phyloP scores from a whole-genome alignment of 306 rosid genomes.

The Mimosa pudica region DNA sequence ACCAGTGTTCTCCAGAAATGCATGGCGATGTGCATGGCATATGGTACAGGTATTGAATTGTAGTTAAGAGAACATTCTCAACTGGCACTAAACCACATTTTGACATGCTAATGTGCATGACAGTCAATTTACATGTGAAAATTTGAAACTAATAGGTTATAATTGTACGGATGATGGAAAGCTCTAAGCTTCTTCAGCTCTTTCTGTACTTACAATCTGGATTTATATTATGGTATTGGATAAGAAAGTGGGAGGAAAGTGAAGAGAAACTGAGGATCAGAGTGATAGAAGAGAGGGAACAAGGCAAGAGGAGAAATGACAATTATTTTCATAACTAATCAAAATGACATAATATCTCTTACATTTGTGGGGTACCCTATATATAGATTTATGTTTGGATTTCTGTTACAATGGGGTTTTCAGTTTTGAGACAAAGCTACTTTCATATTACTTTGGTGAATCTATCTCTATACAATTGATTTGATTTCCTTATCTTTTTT shows the following conservation, averaged over 20 bases:
- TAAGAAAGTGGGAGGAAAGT: too few relatives aligned
- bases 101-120: neutral
- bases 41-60: conserved; percentile 71
- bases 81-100: conserved; percentile 5
- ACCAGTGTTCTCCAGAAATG: conserved; percentile 79
- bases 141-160: neutral
- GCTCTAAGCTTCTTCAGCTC: neutral
- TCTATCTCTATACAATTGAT: neutral
- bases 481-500: neutral
- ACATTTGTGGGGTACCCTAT: too few relatives aligned
- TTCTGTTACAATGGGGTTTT: neutral
- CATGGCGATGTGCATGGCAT: conserved; percentile 92
- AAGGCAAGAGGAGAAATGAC: too few relatives aligned
- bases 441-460: neutral
- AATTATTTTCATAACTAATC: too few relatives aligned
- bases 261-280: too few relatives aligned
- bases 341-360: too few relatives aligned
- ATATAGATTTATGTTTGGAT: neutral
- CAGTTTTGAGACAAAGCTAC: neutral
- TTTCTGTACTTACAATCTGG: conserved; percentile 15
- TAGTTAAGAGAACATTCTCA: neutral
- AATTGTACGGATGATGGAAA: neutral
- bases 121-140: neutral
- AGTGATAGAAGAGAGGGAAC: too few relatives aligned
- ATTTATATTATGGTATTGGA: neutral